Evolutionary conservation across 305 asterid genomes (phyloP), one percentile per base, ranked within the genome.

Genomic region (Plantago coronopus): DNA sequence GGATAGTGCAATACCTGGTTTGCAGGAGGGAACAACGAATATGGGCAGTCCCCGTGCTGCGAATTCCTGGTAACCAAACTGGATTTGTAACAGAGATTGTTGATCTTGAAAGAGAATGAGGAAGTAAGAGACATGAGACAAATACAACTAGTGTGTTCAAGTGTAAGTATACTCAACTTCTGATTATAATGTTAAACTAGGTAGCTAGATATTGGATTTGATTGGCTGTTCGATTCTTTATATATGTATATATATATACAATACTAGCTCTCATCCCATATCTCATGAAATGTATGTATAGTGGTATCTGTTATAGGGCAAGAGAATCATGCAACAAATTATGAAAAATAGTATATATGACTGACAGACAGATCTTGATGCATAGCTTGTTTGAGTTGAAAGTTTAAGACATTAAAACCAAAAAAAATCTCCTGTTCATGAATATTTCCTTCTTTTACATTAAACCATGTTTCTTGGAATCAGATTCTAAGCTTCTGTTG

Each of bases 121-220:
- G 73, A 61, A 65, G 68, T 63, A 66, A 82, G 71, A 77, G 81
- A 78, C 96, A 85, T 87, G 69, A 56, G 49, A 50, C 18, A 40
- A 42, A 40, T 25, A 34, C 38, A 17, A 60, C 14, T 34, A n/a
- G 58, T 27, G 31, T 27, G 31, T 27, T 27, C 31, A 27, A 27
- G 31, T 27, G 31, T 2, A 27, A 27, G 31, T 7, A 34, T 7
- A 34, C 43, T 38, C 43, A 38, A 38, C 43, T 34, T 34, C 12
- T 11, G 2, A 38, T 38, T 5, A 37, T 7, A 7, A 7, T 37
- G 13, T 31, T 31, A 7, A 31, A 31, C 9, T 7, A 7, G 38
- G 9, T 3, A 7, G 19, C 11, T 11, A 16, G 11, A 1, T 25
- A 5, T 43, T 23, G 15, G 54, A 59, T 49, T 57, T 40, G 58